Evolutionary conservation across 805 yeast species (phyloP), one percentile per base, ranked within the genome.

Genomic region (Metschnikowia koreensis): DNA sequence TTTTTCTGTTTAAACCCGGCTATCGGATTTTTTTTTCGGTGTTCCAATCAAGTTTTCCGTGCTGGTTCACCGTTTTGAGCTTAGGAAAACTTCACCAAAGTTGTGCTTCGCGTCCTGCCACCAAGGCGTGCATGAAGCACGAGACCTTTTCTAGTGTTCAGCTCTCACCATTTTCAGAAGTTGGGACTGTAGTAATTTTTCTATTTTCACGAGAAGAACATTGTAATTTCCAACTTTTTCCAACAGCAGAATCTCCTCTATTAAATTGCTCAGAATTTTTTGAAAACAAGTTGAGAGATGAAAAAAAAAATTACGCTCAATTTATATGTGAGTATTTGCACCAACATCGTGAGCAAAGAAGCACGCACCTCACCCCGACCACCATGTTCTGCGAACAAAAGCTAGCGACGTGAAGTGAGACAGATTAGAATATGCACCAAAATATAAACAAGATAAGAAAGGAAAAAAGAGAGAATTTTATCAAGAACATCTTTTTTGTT

Each of bases 31-130:
- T 31, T 31, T 31, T 31, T 31, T 31, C 34, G 12, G 34, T 31
- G 34, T 31, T 31, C 6, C 12, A 31, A 31, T 12, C 10, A 46
- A 31, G 34, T n/a, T 28, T 37, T 16, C 11, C 40, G 34, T 27
- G 41, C 10, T 8, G 38, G 41, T 28, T 48, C 39, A 36, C 44
- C 48, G 37, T 16, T 26, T 15, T 26, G 8, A 31, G n/a, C 33
- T 22, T 15, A 15, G 48, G 46, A 44, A 50, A 41, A 45, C 39
- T 40, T 41, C 46, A 34, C 48, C 33, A 31, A 10, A 44, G 48
- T 44, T 50, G 46, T 45, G 48, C 48, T 50, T 50, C 52, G 52
- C 52, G 52, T 50, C 52, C 46, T 47, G 50, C 46, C 16, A 26
- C 46, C 16, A 26, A 15, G 47, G 46, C 33, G 51, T 48, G 44